Base-by-base conservation (phyloP, 1,284 basidiomycete species). In the Schizophyllum amplum region DNA sequence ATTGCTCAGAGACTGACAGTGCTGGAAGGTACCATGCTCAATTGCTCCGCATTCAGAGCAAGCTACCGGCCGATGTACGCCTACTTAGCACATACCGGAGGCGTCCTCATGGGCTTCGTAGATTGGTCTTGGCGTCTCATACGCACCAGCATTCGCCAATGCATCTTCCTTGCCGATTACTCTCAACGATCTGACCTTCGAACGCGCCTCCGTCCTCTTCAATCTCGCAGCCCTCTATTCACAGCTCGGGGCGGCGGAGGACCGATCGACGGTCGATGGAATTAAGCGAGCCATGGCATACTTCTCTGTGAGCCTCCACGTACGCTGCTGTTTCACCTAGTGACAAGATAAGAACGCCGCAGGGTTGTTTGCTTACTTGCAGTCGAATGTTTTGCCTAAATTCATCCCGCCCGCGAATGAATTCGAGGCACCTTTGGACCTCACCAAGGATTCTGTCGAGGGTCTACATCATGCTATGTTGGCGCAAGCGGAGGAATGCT, bases 401-500 rank as follows among this genome's bases (percentile, higher is more conserved):
- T 68, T 91, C 11, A 62, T 67, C 1, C 70, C 77, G 23, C 75
- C 84, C 0, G 71, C 81, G 1, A 72, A 80, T 22, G 75, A 80
- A 20, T 79, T 86, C 61, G 75, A 81, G 42, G 67, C 69, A 3
- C 81, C 84, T 0, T 65, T 76, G 23, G 91, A 96, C 69, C 76
- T 96, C 52, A 81, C 84, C 0, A 71, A 75, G 42, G 67, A 80
- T 0, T 85, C 88, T 62, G 66, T 94, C 22, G 76, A 76, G 49
- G 78, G 84, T 22, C 67, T 98, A 22, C 82, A 90, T 64, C 81
- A 76, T 61, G 79, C 98, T 56, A 90, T 94, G 82, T 79, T 98
- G 1, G 94, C 94, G 0, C 94, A 98, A 72, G 95, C 94, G 0
- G 95, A 98, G 66, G 96, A 99, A 74, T 97, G 94, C 66, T 92